phyloP scores from a whole-genome alignment of 805 yeast genomes.

The Myxozyma neotropica region DNA sequence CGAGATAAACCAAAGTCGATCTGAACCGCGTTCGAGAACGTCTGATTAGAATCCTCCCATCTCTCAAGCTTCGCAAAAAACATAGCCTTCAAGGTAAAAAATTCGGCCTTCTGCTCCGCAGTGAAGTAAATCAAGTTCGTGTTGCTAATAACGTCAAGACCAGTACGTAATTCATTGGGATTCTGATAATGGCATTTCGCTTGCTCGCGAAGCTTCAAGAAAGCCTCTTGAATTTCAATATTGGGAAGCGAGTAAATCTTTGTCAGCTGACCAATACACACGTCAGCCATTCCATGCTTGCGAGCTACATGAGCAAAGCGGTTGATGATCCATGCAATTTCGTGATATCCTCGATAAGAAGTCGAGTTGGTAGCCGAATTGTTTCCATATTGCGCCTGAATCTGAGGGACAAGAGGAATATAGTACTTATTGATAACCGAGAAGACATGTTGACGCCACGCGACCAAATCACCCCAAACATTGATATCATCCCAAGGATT shows the following conservation, averaged over 20 bases:
- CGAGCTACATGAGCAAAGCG: constrained; percentile 98
- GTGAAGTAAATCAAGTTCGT: constrained; percentile 95
- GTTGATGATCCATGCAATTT: constrained; percentile 98
- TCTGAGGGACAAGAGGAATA: constrained; percentile 84
- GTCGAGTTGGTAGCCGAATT: constrained; percentile 74
- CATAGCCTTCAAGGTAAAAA: constrained; percentile 97
- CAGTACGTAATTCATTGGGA: constrained; percentile 86
- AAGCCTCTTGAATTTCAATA: constrained; percentile 97
- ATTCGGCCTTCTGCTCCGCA: constrained; percentile 97
- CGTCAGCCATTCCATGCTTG: constrained; percentile 95
- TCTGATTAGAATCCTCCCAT: constrained; percentile 94
- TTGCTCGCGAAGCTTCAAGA: constrained; percentile 91
- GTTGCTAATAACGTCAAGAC: constrained; percentile 93
- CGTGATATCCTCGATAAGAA: constrained; percentile 97
- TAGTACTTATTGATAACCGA: constrained; percentile 93
- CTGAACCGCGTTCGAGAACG: constrained; percentile 97
- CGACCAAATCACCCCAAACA: constrained; percentile 94
- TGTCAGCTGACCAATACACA: constrained; percentile 87
- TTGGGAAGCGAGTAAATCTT: constrained; percentile 95
- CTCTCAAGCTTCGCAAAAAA: constrained; percentile 88
- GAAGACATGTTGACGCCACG: constrained; percentile 99
- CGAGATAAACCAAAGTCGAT: constrained; percentile 90
- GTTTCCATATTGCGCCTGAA: constrained; percentile 60
- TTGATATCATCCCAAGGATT: constrained; percentile 97
- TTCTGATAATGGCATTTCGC: constrained; percentile 97